These are phyloP conservation scores for Omphalea diandra DNA, from an alignment of 441 rosid species.

Conservation along the genomic window DNA sequence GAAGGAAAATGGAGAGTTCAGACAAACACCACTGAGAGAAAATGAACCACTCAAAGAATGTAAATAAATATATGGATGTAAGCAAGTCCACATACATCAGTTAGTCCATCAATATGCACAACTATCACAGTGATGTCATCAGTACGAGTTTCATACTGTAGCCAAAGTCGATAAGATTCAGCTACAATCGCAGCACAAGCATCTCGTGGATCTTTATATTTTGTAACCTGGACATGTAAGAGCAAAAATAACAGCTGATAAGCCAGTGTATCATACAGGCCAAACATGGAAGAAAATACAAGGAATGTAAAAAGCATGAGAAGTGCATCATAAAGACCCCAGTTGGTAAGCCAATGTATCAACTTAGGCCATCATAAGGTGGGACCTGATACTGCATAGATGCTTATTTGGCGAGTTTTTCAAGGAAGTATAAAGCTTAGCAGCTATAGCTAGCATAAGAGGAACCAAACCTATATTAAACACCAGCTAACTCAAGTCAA, in stretches of 20 bases:
- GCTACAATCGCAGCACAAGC: slow-evolving; percentile 99
- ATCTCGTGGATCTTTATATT: slow-evolving; percentile 96
- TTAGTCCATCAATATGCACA: slow-evolving; percentile 82
- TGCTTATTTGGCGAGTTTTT: neutral
- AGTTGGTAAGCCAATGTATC: neutral
- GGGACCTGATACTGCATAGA: neutral
- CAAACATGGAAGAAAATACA: neutral
- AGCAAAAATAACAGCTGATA: slow-evolving; percentile 10
- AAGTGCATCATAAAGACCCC: neutral
- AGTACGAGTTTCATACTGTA: slow-evolving; percentile 99
- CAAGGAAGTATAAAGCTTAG: neutral
- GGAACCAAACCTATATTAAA: neutral
- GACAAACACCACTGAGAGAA: slow-evolving; percentile 17
- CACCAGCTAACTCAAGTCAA: neutral
- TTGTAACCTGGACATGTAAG: slow-evolving; percentile 64
- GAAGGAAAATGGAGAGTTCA: neutral
- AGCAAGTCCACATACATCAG: slow-evolving; percentile 48
- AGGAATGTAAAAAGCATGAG: neutral
- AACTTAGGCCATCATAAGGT: neutral
- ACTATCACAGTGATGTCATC: slow-evolving; percentile 99
- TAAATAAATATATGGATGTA: neutral
- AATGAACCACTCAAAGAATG: slow-evolving; percentile 21
- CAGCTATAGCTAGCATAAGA: neutral
- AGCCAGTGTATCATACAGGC: slow-evolving; percentile 1
- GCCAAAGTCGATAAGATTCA: slow-evolving; percentile 99